Evolutionary conservation across 768 basidiomycete genomes (phyloP), one percentile per base, ranked within the genome.

Genomic region (Mycena galericulata): DNA sequence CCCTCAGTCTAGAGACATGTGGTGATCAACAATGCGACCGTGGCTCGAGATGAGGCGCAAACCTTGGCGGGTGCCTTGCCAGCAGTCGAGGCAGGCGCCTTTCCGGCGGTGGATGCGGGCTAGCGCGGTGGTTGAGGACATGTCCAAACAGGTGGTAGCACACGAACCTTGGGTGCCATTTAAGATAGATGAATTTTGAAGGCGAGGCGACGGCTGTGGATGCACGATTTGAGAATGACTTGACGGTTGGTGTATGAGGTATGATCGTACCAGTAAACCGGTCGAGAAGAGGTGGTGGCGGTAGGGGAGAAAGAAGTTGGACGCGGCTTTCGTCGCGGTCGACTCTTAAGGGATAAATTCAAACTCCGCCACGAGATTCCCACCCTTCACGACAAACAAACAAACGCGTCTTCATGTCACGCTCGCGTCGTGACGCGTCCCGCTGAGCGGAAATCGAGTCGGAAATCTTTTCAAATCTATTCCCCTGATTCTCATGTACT

Each of bases 91-190:
- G 89, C 89, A 49, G 91, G 89, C 20, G 87, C 88, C 79, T 92
- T 93, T 73, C 87, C 90, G 72, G 91, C 91, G 68, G 90, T 90
- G 38, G 92, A 93, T 69, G 90, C 85, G 72, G 89, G 90, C 84
- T 90, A 46, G 18, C 62, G 27, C 11, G 15, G 43, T 38, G 14
- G 36, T 29, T 53, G 10, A 41, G 43, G 22, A 18, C 43, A 54
- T 38, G 22, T 40, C 22, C 20, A 78, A 40, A 38, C 18, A 34
- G 18, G 38, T 14, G 50, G 24, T 20, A 24, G 2, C 43, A 53
- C 20, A 69, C 73, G 22, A 17, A 80, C 80, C 74, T 81, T 81
- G 59, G 80, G 79, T 65, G 79, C 78, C 75, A 75, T 76, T 68
- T 51, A 49, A 78, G 59, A 79, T 84, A 47, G 8, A n/a, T 12